These are phyloP conservation scores for Myotisia sp. DNA, from an alignment of 2,329 filamentous ascomycete species.

Conservation along the genomic window DNA sequence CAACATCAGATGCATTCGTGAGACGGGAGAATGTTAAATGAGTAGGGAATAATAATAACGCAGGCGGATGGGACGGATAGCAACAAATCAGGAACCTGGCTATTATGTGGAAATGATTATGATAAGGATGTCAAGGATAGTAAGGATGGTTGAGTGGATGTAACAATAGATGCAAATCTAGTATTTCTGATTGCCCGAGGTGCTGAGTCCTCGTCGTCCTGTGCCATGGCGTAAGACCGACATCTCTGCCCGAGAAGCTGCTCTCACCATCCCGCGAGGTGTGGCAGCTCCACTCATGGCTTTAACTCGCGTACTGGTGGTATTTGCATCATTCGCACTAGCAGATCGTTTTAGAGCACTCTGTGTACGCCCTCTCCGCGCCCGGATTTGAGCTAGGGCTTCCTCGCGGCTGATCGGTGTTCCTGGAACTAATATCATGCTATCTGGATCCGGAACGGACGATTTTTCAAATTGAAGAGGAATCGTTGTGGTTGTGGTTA, in stretches of 20 bases:
- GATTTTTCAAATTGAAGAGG: conserved; percentile 20
- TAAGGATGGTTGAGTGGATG: too few species aligned
- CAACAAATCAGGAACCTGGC: too few species aligned
- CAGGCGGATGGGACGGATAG: too few species aligned
- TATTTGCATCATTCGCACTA: conserved; percentile 25
- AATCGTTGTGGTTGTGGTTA: conserved; percentile 19
- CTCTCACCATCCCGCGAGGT: conserved; percentile 13
- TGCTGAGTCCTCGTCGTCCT: conserved; percentile 15
- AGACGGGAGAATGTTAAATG: too few species aligned
- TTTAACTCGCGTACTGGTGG: conserved; percentile 14
- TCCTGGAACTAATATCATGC: conserved; percentile 23
- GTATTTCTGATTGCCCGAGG: conserved; percentile 13
- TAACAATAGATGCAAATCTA: background rate
- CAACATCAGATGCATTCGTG: too few species aligned
- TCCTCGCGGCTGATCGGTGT: conserved; percentile 34
- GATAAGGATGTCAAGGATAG: too few species aligned
- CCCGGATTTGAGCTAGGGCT: conserved; percentile 36
- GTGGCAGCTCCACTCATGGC: conserved; percentile 5
- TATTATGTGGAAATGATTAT: too few species aligned
- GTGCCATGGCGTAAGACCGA: conserved; percentile 14
- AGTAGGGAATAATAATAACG: too few species aligned
- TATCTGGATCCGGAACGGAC: conserved; percentile 12
- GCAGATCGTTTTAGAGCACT: conserved; percentile 25
- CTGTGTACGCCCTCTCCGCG: conserved; percentile 33
- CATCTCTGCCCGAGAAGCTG: conserved; percentile 22